Evolutionary conservation across 129 eudicot species (phyloP).

Genomic region (Arctium lappa): DNA sequence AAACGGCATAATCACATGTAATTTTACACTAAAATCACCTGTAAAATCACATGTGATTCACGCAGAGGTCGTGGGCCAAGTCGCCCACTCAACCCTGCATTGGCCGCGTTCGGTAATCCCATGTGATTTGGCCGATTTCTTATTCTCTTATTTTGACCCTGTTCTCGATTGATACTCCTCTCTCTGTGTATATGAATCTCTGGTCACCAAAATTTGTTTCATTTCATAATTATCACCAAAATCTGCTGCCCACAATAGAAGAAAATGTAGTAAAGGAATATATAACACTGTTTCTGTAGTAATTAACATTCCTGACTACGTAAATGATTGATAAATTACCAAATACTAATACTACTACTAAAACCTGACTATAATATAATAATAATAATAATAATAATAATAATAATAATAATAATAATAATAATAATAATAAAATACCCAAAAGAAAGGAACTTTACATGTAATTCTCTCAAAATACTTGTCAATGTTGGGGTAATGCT

Average conservation of each 20-base stretch:
- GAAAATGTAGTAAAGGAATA: not conserved
- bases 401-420: too few relatives aligned
- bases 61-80: too few relatives aligned
- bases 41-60: too few relatives aligned
- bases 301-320: not conserved
- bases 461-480: slow-evolving; percentile 3
- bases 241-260: not conserved
- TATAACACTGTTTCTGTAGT: not conserved
- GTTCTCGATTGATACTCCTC: too few relatives aligned
- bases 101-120: too few relatives aligned
- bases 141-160: too few relatives aligned
- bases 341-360: slow-evolving; percentile 27
- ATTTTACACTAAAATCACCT: too few relatives aligned
- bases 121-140: too few relatives aligned
- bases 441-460: slow-evolving; percentile 50
- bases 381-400: too few relatives aligned
- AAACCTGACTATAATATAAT: slow-evolving; percentile 22
- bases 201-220: slow-evolving; percentile 1
- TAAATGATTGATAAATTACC: slow-evolving; percentile 20
- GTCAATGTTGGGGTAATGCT: slow-evolving; percentile 67
- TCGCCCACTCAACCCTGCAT: too few relatives aligned
- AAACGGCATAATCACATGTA: too few relatives aligned
- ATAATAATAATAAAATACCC: not conserved
- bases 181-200: not conserved
- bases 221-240: slow-evolving; percentile 1